Evolutionary conservation across 345 rosid genomes (phyloP).

Genomic region (Camelina sativa): DNA sequence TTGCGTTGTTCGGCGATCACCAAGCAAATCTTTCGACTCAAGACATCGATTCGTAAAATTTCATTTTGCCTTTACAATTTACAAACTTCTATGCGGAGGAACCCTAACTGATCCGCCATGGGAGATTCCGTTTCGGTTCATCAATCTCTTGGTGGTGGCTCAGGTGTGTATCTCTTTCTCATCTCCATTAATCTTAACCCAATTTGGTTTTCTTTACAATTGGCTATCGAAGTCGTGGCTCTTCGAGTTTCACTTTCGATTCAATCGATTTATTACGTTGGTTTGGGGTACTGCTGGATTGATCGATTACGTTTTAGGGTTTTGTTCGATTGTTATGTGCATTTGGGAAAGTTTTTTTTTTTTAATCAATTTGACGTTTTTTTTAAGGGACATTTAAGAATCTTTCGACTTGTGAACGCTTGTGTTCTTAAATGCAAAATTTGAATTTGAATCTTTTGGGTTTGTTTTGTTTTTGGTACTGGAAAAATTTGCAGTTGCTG

Average conservation of each 20-base stretch:
- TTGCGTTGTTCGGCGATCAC: conserved; percentile 17
- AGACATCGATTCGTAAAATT: conserved; percentile 3
- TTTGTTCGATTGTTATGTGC: not conserved
- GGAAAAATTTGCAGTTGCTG: conserved; percentile 60
- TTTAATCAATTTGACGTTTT: no score
- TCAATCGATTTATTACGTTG: conserved; percentile 13
- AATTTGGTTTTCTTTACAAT: not conserved
- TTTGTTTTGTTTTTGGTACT: not conserved
- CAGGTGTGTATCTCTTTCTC: conserved; percentile 47
- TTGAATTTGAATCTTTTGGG: not conserved
- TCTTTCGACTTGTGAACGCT: not conserved
- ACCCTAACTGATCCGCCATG: conserved; percentile 53
- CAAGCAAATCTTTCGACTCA: conserved; percentile 2
- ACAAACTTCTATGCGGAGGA: conserved; percentile 33
- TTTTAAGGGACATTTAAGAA: not conserved
- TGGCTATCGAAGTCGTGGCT: not conserved
- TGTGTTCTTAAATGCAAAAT: not conserved
- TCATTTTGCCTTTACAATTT: not conserved
- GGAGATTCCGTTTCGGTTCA: conserved; percentile 66
- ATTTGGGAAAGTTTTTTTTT: not conserved
- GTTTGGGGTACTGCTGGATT: not conserved
- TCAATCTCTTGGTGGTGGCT: conserved; percentile 76
- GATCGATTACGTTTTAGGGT: not conserved
- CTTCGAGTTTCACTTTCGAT: not conserved
- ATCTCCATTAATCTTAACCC: not conserved